These are phyloP conservation scores for Tilletia caries DNA, from an alignment of 1,284 basidiomycete genomes.

Conservation along the genomic window DNA sequence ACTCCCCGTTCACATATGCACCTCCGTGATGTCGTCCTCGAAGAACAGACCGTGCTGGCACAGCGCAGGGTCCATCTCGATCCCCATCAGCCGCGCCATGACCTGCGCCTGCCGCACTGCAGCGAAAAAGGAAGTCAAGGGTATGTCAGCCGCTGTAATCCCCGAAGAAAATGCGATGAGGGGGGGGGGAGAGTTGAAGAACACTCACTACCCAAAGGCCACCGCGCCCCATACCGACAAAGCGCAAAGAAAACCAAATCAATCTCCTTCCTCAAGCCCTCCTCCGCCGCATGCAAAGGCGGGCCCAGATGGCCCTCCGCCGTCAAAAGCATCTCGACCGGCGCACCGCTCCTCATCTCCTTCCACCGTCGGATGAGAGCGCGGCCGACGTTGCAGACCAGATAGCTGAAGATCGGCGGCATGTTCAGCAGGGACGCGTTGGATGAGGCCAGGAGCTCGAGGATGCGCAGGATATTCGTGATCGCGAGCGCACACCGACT, in stretches of 20 bases:
- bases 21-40: constrained; percentile 10
- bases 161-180: no score
- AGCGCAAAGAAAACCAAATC: constrained; percentile 19
- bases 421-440: neutral
- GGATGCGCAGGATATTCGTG: neutral
- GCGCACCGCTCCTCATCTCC: constrained; percentile 10
- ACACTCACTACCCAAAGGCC: constrained; percentile 20
- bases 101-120: constrained; percentile 10
- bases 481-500: neutral
- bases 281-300: constrained; percentile 13
- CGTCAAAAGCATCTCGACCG: neutral
- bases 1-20: neutral
- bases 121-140: no score
- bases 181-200: no score
- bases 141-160: no score
- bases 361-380: constrained; percentile 3
- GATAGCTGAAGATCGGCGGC: constrained; percentile 12
- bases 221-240: constrained; percentile 18
- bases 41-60: constrained; percentile 2
- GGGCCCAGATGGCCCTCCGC: neutral
- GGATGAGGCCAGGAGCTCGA: neutral
- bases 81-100: constrained; percentile 9
- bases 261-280: constrained; percentile 14
- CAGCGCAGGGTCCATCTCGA: constrained; percentile 12
- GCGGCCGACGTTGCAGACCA: constrained; percentile 10